Evolutionary conservation across 148 eudicot genomes (phyloP).

Genomic region (Polygonum maritimum): DNA sequence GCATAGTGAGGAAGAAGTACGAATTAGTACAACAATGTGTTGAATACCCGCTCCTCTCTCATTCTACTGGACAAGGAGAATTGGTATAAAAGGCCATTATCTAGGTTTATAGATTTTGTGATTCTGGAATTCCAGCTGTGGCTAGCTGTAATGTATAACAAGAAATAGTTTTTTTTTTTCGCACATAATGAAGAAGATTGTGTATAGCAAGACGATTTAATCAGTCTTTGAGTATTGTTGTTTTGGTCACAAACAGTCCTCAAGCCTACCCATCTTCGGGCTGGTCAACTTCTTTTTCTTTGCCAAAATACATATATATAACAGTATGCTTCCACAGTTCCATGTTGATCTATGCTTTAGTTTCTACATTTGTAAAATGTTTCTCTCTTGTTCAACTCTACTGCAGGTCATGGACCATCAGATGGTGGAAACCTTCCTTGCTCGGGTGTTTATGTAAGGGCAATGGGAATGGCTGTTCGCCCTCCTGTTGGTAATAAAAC

Average conservation of each 20-base stretch:
- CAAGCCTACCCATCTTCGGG: background rate
- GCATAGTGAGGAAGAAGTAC: background rate
- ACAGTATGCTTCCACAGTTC: background rate
- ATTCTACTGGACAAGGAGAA: background rate
- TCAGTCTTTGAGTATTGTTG: background rate
- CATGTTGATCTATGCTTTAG: conserved; percentile 1
- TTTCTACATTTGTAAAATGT: background rate
- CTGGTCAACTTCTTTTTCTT: background rate
- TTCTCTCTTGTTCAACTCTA: conserved; percentile 1
- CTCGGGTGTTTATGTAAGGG: conserved; percentile 50
- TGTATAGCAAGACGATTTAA: no score
- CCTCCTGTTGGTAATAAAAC: conserved; percentile 25
- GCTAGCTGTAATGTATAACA: background rate
- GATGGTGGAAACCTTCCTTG: conserved; percentile 52
- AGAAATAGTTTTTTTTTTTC: background rate
- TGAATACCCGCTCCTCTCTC: background rate
- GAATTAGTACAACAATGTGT: background rate
- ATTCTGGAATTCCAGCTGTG: background rate
- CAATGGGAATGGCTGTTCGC: conserved; percentile 27
- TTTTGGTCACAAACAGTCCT: background rate
- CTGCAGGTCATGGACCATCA: conserved; percentile 49
- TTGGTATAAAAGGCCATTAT: background rate
- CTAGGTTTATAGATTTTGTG: no score
- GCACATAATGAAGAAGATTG: background rate
- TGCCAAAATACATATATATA: background rate